Conservation (phyloP, 805 yeast species). For the Starmerella riodocensis region DNA sequence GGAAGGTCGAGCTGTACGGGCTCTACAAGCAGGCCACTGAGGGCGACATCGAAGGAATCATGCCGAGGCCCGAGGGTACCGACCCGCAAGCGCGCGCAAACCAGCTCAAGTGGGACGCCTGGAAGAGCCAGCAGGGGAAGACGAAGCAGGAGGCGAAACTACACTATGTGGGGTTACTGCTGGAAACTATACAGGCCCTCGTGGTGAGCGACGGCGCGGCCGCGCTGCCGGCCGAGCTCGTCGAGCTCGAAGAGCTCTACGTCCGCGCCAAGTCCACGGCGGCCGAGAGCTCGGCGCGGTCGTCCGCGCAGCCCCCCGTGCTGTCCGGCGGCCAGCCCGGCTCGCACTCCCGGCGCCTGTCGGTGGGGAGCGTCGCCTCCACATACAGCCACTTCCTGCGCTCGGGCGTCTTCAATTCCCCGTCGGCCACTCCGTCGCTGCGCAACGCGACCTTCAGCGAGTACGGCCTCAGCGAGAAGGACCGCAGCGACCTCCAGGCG, state of each 20-base stretch:
- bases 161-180: constrained; percentile 49
- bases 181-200: constrained; percentile 46
- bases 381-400: constrained; percentile 22
- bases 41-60: constrained; percentile 61
- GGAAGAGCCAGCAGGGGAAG: constrained; percentile 64
- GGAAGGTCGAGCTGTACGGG: constrained; percentile 42
- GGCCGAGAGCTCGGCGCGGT: neutral
- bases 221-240: constrained; percentile 37
- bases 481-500: constrained; percentile 16
- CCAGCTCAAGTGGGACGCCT: constrained; percentile 67
- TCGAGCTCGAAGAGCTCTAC: constrained; percentile 63
- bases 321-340: neutral
- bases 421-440: constrained; percentile 2
- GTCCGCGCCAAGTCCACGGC: constrained; percentile 26
- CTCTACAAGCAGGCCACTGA: constrained; percentile 82
- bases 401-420: too few species aligned
- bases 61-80: constrained; percentile 52
- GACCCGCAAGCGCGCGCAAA: constrained; percentile 53
- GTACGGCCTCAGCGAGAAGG: constrained; percentile 22
- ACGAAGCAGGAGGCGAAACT: constrained; percentile 60
- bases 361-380: constrained; percentile 17
- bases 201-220: constrained; percentile 49
- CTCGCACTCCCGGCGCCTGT: constrained; percentile 15
- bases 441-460: constrained; percentile 17
- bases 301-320: neutral